These are phyloP conservation scores for Coemansia sp. DNA, from an alignment of 192 early-diverging fungal genomes.

Conservation along the genomic window DNA sequence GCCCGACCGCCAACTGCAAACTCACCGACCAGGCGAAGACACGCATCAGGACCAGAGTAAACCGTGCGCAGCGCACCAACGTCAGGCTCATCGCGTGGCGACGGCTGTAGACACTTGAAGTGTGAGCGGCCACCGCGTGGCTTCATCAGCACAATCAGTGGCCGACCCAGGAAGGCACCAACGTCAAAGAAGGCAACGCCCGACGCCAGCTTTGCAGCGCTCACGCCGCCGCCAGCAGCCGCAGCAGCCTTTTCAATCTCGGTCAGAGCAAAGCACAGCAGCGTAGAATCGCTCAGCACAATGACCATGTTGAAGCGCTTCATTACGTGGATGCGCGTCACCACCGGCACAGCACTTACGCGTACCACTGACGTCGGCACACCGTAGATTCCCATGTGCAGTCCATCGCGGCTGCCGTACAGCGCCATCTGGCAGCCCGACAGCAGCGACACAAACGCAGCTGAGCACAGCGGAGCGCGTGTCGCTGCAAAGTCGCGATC, in stretches of 20 bases:
- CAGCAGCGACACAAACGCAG: conserved; percentile 32
- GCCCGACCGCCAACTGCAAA: conserved; percentile 59
- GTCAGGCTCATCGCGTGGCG: conserved; percentile 2
- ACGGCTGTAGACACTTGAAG: conserved; percentile 56
- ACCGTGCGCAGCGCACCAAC: conserved; percentile 30
- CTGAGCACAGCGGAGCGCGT: conserved; percentile 46
- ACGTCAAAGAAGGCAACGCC: conserved; percentile 50
- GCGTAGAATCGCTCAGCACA: conserved; percentile 38
- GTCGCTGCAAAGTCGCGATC: conserved; percentile 43
- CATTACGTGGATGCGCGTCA: conserved; percentile 47
- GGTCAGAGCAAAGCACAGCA: conserved; percentile 41
- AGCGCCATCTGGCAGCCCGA: conserved; percentile 52
- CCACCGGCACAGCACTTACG: conserved; percentile 18
- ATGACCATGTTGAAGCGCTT: conserved; percentile 37
- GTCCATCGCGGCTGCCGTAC: conserved; percentile 45
- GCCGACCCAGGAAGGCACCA: conserved; percentile 33
- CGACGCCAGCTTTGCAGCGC: conserved; percentile 42
- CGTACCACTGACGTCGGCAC: conserved; percentile 51
- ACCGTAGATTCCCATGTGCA: conserved; percentile 52
- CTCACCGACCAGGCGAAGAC: conserved; percentile 44
- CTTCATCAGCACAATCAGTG: conserved; percentile 51
- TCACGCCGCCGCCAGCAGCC: conserved; percentile 17
- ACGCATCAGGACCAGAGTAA: conserved; percentile 26
- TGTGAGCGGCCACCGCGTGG: conserved; percentile 46
- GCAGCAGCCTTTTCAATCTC: conserved; percentile 40